These are phyloP conservation scores for Kwoniella dendrophila DNA, from an alignment of 768 basidiomycete genomes.

Conservation along the genomic window DNA sequence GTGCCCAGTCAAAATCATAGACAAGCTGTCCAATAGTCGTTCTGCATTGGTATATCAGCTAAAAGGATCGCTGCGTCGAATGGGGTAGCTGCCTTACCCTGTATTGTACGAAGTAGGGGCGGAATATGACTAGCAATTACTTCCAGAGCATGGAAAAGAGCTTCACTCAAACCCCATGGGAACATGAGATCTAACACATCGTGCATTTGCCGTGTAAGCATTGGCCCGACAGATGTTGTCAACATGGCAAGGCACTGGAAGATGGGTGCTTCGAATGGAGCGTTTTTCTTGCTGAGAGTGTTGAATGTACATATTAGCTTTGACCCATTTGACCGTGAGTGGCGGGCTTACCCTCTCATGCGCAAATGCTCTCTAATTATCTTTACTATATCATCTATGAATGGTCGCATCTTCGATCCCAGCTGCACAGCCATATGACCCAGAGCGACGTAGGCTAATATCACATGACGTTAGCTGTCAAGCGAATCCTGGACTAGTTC, in stretches of 20 bases:
- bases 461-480: background rate
- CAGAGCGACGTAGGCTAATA: conserved; percentile 94
- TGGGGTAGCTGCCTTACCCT: conserved; percentile 62
- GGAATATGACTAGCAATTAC: conserved; percentile 85
- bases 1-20: conserved; percentile 76
- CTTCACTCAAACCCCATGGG: conserved; percentile 86
- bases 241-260: conserved; percentile 98
- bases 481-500: background rate
- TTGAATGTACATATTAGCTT: conserved; percentile 1
- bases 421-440: conserved; percentile 92
- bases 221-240: conserved; percentile 90
- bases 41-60: conserved; percentile 60
- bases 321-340: conserved; percentile 12
- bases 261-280: conserved; percentile 88
- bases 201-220: conserved; percentile 90
- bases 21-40: conserved; percentile 82
- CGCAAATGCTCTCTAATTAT: conserved; percentile 89
- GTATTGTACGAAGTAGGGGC: conserved; percentile 85
- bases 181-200: conserved; percentile 97
- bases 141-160: conserved; percentile 77
- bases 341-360: conserved; percentile 69
- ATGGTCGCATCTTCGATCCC: conserved; percentile 91
- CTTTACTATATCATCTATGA: conserved; percentile 85
- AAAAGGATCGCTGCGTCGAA: background rate
- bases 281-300: conserved; percentile 68